Evolutionary conservation across 768 basidiomycete genomes (phyloP).

Genomic region (Clavulina sp.): DNA sequence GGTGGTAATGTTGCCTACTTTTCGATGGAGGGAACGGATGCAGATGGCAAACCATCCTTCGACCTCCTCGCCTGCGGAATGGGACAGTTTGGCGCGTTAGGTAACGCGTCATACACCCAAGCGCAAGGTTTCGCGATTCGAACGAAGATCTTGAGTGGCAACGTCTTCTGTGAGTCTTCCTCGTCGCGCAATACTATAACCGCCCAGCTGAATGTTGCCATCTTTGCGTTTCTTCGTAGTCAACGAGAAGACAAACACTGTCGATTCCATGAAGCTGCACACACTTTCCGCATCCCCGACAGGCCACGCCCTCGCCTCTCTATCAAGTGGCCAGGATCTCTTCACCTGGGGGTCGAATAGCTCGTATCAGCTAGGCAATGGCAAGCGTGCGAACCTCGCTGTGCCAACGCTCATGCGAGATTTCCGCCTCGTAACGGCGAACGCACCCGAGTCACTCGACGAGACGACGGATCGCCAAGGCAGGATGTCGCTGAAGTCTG

Average conservation of each 20-base stretch:
- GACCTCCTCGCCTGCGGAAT: slow-evolving; percentile 65
- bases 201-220: slow-evolving; percentile 2
- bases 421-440: slow-evolving; percentile 14
- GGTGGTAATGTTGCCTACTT: slow-evolving; percentile 70
- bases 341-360: slow-evolving; percentile 58
- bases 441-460: slow-evolving; percentile 4
- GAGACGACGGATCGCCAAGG: slow-evolving; percentile 26
- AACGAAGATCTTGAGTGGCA: slow-evolving; percentile 63
- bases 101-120: slow-evolving; percentile 46
- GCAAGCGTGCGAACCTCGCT: slow-evolving; percentile 41
- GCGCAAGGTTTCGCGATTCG: slow-evolving; percentile 52
- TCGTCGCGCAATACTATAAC: not conserved
- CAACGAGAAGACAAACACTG: slow-evolving; percentile 39
- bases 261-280: slow-evolving; percentile 46
- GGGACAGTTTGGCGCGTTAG: slow-evolving; percentile 68
- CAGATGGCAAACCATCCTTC: slow-evolving; percentile 15
- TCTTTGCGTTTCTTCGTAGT: slow-evolving; percentile 26
- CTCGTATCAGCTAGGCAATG: slow-evolving; percentile 59
- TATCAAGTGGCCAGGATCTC: slow-evolving; percentile 32
- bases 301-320: slow-evolving; percentile 56
- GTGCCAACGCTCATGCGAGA: slow-evolving; percentile 35
- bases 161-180: slow-evolving; percentile 57
- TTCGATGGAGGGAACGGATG: slow-evolving; percentile 36
- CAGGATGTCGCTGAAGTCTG: slow-evolving; percentile 34
- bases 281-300: slow-evolving; percentile 39